Conservation (phyloP, 495 filamentous ascomycete genomes). For the Hypoxylon perforatum region DNA sequence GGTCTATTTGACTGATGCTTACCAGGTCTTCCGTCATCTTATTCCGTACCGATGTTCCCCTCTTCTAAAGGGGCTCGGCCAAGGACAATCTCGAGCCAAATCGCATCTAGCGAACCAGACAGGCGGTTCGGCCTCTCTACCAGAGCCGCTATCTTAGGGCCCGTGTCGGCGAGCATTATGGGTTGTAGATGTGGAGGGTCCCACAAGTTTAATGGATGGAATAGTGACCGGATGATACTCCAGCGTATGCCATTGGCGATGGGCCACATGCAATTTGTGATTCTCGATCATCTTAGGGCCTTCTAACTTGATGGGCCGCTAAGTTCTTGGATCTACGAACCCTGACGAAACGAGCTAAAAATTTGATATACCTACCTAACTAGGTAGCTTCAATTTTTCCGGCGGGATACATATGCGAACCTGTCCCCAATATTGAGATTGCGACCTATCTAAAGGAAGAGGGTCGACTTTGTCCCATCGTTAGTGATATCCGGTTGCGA, state of each 20-base stretch:
- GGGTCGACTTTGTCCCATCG: neutral
- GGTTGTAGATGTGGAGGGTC: conserved; percentile 18
- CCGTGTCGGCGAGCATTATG: conserved; percentile 13
- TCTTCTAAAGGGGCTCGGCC: conserved; percentile 13
- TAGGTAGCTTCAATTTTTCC: neutral
- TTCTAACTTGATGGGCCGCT: neutral
- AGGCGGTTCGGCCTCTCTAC: neutral
- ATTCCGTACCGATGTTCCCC: neutral
- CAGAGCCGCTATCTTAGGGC: neutral
- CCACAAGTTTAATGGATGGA: conserved; percentile 6
- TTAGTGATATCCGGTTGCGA: neutral
- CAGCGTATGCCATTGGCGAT: conserved; percentile 19
- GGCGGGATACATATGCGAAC: neutral
- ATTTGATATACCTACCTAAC: no score
- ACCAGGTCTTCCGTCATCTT: conserved; percentile 12
- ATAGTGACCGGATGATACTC: conserved; percentile 8
- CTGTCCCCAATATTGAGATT: neutral
- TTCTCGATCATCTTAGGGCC: neutral
- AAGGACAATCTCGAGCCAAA: conserved; percentile 7
- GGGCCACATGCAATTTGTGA: conserved; percentile 9
- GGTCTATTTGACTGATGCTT: conserved; percentile 4
- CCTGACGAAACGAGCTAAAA: neutral
- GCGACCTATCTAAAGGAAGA: neutral
- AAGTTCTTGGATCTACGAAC: neutral
- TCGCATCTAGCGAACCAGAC: conserved; percentile 6